Base-by-base conservation (phyloP, 345 rosid species). In the Sisymbrium altissimum region DNA sequence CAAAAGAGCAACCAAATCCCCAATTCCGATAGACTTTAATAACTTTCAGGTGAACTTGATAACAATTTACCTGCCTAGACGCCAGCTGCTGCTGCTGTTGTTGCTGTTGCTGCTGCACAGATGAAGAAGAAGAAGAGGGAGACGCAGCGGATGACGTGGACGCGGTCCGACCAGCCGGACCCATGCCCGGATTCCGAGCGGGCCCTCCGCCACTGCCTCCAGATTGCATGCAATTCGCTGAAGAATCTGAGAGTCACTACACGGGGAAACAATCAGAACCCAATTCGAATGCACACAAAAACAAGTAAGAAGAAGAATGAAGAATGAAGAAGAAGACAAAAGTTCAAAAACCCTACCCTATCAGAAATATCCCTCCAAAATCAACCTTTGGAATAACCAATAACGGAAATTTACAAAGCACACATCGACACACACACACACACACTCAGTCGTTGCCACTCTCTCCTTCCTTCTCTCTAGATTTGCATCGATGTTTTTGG, bases 111-210 rank as follows among this genome's bases (percentile, higher is more conserved):
- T 87, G 85, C 15, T 92, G 91, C 44, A 88, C 97, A 21, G 98
- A 92, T 8, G 98, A 94, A 4, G 98, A 89, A 0, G 99, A 92
- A 11, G 99, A 95, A 45, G 99, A 80, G n/a, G 99, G 93, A 56
- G 99, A 88, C 15, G 97, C 92, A 25, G 97, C 96, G 19, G 97
- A 87, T 35, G 99, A 90, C 32, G 92, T 87, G 75, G 97, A 85
- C 2, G 92, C 83, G 30, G 97, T 86, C 83, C 97, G 89, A 71
- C 91, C 97, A 36, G 86, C 84, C 68, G 80, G 83, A 40, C 82
- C 84, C 83, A 72, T 68, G 9, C 77, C 80, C 58, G 86, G 84
- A 40, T 87, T 90, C 65, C 97, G 92, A 82, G 88, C 63, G 82
- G 97, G 84, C 63, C 93, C 97, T 78, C 86, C 91, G 48, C 87